These are phyloP conservation scores for Sphagnum magellanicum DNA, from an alignment of 228 moss, liverwort and hornwort species.

Conservation along the genomic window DNA sequence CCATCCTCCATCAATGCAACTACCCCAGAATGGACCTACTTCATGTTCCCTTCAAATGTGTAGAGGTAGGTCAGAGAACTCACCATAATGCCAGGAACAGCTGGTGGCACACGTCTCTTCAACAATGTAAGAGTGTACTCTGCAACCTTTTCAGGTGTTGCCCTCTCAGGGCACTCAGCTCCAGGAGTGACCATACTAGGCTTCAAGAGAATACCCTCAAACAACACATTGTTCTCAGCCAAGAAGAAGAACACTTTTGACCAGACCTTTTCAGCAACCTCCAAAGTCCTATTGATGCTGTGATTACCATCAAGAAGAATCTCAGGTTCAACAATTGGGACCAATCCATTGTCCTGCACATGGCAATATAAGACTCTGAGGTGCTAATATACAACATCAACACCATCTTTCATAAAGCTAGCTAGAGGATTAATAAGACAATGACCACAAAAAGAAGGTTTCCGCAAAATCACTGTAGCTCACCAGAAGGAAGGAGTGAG, in stretches of 20 bases:
- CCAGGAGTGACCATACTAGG: conserved; percentile 46
- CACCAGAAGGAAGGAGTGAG: no score
- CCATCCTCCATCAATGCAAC: background rate
- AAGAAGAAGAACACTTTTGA: conserved; percentile 50
- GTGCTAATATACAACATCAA: background rate
- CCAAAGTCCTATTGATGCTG: conserved; percentile 42
- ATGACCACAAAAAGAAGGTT: no score
- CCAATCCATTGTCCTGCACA: conserved; percentile 54
- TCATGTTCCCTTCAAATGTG: background rate
- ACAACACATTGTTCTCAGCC: conserved; percentile 57
- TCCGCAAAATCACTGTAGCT: no score
- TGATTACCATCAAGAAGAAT: conserved; percentile 53
- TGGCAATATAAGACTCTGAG: background rate
- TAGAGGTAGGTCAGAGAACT: background rate
- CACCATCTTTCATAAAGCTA: background rate
- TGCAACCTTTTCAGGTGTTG: conserved; percentile 55
- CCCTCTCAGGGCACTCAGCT: conserved; percentile 38
- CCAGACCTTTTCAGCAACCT: conserved; percentile 60
- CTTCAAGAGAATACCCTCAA: conserved; percentile 38
- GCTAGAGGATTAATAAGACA: background rate
- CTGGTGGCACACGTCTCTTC: conserved; percentile 52
- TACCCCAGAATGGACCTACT: background rate
- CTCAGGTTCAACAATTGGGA: conserved; percentile 64
- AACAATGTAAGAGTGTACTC: conserved; percentile 50
- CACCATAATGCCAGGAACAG: conserved; percentile 66